These are phyloP conservation scores for Balakata baccata DNA, from an alignment of 345 rosid species.

Conservation along the genomic window DNA sequence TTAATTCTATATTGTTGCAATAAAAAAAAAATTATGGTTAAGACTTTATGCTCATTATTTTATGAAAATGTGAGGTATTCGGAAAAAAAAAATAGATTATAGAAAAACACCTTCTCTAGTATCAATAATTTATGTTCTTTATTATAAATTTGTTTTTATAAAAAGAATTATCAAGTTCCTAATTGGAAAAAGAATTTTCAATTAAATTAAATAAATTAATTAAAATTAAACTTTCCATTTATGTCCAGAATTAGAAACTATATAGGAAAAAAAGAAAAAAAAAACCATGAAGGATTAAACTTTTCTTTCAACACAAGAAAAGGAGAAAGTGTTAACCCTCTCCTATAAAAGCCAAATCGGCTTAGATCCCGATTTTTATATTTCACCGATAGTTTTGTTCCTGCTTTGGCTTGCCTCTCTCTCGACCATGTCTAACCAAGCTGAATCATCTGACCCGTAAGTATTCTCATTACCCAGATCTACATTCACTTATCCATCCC, in stretches of 20 bases:
- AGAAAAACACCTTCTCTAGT: no score
- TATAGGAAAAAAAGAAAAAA: conserved; percentile 28
- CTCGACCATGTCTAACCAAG: conserved; percentile 57
- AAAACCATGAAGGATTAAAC: not conserved
- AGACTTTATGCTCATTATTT: no score
- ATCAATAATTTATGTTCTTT: no score
- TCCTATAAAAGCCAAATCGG: conserved; percentile 8
- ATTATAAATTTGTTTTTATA: no score
- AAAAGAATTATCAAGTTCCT: no score
- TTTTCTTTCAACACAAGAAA: conserved; percentile 21
- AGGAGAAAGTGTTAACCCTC: conserved; percentile 30
- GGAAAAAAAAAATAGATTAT: no score
- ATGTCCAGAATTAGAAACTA: conserved; percentile 16
- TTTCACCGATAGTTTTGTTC: conserved; percentile 41
- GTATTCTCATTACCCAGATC: conserved; percentile 37
- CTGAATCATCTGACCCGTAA: conserved; percentile 88
- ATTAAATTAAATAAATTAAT: no score
- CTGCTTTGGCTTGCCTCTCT: conserved; percentile 28
- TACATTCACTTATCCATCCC: conserved; percentile 7
- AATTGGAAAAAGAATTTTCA: no score
- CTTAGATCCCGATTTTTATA: conserved; percentile 35
- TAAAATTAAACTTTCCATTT: no score
- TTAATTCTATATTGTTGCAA: no score
- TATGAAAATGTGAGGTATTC: no score
- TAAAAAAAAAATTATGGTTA: no score